Evolutionary conservation across 139 green algal genomes (phyloP).

Genomic region (Coelastrella sp.): DNA sequence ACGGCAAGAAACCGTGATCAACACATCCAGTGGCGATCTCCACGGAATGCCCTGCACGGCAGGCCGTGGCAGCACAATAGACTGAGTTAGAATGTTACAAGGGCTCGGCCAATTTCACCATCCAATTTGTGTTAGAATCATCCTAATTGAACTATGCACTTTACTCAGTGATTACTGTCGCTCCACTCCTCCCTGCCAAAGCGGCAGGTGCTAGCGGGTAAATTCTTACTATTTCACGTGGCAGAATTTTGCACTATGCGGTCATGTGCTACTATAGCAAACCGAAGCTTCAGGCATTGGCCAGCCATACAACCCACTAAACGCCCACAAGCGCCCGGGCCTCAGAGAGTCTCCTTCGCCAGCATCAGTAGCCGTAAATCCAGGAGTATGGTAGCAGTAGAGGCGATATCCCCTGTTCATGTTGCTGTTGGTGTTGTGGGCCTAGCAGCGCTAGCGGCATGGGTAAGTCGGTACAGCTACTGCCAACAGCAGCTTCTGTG

Average conservation of each 20-base stretch:
- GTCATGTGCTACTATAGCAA: constrained; percentile 15
- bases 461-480: not conserved
- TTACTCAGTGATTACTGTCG: no score
- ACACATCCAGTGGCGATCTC: no score
- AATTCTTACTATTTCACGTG: no score
- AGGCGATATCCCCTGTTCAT: not conserved
- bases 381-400: constrained; percentile 11
- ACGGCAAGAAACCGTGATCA: no score
- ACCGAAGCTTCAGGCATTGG: not conserved
- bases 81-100: no score
- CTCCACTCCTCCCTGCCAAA: no score
- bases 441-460: constrained; percentile 20
- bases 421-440: constrained; percentile 4
- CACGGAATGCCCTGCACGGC: no score
- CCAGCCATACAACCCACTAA: not conserved
- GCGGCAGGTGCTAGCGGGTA: not conserved
- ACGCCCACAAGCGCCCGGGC: not conserved
- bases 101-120: no score
- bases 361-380: not conserved
- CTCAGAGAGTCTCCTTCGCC: not conserved
- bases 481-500: not conserved
- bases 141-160: no score
- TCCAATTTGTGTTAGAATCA: no score
- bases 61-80: no score
- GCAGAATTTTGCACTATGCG: no score